Base-by-base conservation (phyloP, 257 asterid genomes). In the Forsythia suspensa region DNA sequence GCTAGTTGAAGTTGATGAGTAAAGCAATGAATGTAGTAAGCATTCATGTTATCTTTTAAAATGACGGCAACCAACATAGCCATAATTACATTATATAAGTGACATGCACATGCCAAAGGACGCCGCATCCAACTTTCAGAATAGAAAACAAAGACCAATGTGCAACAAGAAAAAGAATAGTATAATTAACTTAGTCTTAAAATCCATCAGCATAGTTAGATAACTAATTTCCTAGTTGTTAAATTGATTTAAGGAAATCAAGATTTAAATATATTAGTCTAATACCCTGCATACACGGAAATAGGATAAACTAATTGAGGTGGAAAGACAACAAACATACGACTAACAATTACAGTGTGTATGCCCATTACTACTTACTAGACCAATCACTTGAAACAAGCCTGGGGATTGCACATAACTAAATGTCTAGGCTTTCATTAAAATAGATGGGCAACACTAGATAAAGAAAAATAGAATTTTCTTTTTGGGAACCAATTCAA, bases 81-180 rank as follows among this genome's bases (percentile, higher is more conserved):
- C 10, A 55, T 55, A 4, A 12, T 15, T 18, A n/a, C 8, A 18
- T n/a, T n/a, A 18, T 55, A 16, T 18, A 55, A 18, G 63, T 18
- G 24, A 18, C 20, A 18, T 38, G 18, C 44, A 42, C 59, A 36
- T 44, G n/a, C 63, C 65, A 55, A 55, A 55, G 16, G 16, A 18
- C 59, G 5, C 65, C 10, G 24, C 65, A 55, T 55, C 65, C 55
- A 40, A 78, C 11, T 12, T 21, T 41, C 55, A 21, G 44, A 7
- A 70, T 37, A 29, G 5, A 15, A 70, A 69, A 20, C 57, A 42
- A 55, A 73, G 18, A 38, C 57, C 65, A 15, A 10, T 75, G 75
- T 57, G 34, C n/a, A 69, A 40, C 70, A 63, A 78, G 74, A 42
- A 75, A 70, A 16, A 52, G 52, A 29, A 67, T 29, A 61, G 44